Percentiles rank a stretch among this genome's conserved stretches.
phyloP scores from a whole-genome alignment of 2,329 filamentous ascomycete species.

The Ophiostoma fasciatum region DNA sequence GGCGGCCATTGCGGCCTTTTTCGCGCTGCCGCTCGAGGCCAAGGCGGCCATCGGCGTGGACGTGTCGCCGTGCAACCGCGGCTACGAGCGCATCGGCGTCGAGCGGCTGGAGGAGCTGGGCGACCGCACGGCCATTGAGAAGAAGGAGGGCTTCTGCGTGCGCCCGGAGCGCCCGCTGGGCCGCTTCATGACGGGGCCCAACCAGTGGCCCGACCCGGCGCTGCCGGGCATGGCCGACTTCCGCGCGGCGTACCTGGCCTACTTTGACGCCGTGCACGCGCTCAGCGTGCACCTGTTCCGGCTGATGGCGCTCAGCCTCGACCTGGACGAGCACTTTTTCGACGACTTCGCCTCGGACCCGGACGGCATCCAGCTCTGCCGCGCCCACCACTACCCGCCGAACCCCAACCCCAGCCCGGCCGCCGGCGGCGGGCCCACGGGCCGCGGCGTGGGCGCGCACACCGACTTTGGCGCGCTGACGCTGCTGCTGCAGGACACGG shows the following conservation, averaged over 20 bases:
- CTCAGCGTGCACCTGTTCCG: slow-evolving; percentile 6
- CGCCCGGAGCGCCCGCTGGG: slow-evolving; percentile 13
- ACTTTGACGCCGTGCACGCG: slow-evolving; percentile 4
- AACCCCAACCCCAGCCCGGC: slow-evolving; percentile 12
- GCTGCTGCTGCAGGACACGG: slow-evolving; percentile 33
- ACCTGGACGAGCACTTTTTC: slow-evolving; percentile 27
- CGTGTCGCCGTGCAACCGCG: slow-evolving; percentile 14
- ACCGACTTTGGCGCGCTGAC: slow-evolving; percentile 41
- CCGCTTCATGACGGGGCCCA: slow-evolving; percentile 15
- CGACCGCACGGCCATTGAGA: slow-evolving; percentile 12
- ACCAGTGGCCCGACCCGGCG: slow-evolving; percentile 16
- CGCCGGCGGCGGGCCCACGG: slow-evolving; percentile 19
- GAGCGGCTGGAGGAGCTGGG: slow-evolving; percentile 13
- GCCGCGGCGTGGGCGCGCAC: slow-evolving; percentile 29
- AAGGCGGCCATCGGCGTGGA: slow-evolving; percentile 14
- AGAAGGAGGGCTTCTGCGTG: slow-evolving; percentile 21
- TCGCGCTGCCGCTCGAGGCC: slow-evolving; percentile 16
- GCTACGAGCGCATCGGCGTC: slow-evolving; percentile 15
- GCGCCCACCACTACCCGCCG: slow-evolving; percentile 21
- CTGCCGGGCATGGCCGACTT: slow-evolving; percentile 3
- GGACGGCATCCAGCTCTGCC: slow-evolving; percentile 6
- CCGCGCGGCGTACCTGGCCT: slow-evolving; percentile 3
- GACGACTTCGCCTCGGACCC: slow-evolving; percentile 6
- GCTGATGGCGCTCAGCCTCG: slow-evolving; percentile 24
- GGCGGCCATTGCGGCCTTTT: slow-evolving; percentile 16